These are phyloP conservation scores for Oryza coarctata DNA, from an alignment of 176 grass and related monocot genomes.

Conservation along the genomic window DNA sequence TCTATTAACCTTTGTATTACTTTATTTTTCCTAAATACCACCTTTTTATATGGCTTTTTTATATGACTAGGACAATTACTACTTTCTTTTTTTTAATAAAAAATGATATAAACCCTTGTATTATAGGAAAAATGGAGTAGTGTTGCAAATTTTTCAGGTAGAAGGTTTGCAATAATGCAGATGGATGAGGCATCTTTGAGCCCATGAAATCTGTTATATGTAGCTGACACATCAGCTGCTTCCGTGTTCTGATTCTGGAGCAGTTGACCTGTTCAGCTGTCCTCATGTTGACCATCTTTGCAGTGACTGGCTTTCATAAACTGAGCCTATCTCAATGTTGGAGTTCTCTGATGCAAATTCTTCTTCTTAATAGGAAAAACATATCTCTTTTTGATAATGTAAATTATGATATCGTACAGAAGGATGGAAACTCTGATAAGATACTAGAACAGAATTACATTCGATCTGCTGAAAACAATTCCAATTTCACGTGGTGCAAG, in stretches of 20 bases:
- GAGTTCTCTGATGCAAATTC: not conserved
- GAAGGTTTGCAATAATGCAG: not conserved
- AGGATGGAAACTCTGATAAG: not conserved
- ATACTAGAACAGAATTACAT: not conserved
- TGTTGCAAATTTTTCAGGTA: not conserved
- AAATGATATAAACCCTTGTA: too few species aligned
- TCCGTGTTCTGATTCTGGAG: not conserved
- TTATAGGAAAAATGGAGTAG: too few species aligned
- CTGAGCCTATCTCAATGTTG: not conserved
- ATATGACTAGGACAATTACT: too few species aligned
- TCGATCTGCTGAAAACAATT: not conserved
- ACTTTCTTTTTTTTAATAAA: too few species aligned
- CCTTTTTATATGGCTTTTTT: too few species aligned
- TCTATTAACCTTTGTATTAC: too few species aligned
- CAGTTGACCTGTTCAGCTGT: not conserved
- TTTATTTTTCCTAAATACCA: too few species aligned
- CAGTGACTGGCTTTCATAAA: not conserved
- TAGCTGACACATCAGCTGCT: constrained; percentile 4
- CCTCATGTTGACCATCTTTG: not conserved
- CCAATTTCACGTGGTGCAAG: constrained; percentile 16
- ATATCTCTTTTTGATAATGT: too few species aligned
- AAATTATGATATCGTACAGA: not conserved
- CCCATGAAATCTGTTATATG: not conserved
- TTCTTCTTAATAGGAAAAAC: not conserved
- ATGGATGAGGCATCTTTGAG: not conserved